Evolutionary conservation across 106 monocot species (phyloP).

Genomic region (Phalaenopsis equestris): DNA sequence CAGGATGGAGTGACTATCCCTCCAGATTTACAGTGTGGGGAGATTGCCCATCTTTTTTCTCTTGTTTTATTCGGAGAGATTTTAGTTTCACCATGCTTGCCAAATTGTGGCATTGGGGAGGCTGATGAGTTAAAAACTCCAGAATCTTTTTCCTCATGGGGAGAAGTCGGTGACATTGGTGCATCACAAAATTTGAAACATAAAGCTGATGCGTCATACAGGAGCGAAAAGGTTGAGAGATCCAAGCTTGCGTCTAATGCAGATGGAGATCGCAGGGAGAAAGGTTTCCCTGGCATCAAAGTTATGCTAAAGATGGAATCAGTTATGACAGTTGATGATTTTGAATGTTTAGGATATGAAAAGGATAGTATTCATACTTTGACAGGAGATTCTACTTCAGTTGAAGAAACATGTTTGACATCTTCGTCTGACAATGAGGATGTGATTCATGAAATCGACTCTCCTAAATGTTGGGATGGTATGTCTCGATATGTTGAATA

Average conservation of each 20-base stretch:
- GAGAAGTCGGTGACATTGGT: conserved; percentile 7
- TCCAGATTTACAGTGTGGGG: conserved; percentile 77
- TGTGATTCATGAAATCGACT: background rate
- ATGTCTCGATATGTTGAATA: conserved; percentile 34
- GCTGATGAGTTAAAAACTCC: conserved; percentile 42
- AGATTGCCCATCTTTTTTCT: conserved; percentile 68
- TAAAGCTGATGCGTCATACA: conserved; percentile 18
- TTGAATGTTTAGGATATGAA: conserved; percentile 3
- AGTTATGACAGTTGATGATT: conserved; percentile 14
- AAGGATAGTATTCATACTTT: conserved; percentile 4
- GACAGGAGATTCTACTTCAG: conserved; percentile 3
- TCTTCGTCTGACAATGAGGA: conserved; percentile 1
- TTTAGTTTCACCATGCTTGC: conserved; percentile 52
- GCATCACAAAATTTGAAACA: conserved; percentile 20
- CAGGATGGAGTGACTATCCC: conserved; percentile 36
- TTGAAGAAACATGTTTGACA: background rate
- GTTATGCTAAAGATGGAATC: conserved; percentile 31
- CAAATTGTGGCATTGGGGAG: conserved; percentile 77
- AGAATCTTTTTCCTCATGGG: conserved; percentile 3
- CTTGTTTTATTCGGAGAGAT: conserved; percentile 63
- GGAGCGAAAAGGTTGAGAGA: conserved; percentile 35
- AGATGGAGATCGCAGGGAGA: conserved; percentile 66
- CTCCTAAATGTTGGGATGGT: conserved; percentile 40
- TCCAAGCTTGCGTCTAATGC: conserved; percentile 28
- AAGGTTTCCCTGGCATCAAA: conserved; percentile 90